phyloP scores from a whole-genome alignment of 2,329 filamentous ascomycete species.

The Dothiorella sarmentorum region DNA sequence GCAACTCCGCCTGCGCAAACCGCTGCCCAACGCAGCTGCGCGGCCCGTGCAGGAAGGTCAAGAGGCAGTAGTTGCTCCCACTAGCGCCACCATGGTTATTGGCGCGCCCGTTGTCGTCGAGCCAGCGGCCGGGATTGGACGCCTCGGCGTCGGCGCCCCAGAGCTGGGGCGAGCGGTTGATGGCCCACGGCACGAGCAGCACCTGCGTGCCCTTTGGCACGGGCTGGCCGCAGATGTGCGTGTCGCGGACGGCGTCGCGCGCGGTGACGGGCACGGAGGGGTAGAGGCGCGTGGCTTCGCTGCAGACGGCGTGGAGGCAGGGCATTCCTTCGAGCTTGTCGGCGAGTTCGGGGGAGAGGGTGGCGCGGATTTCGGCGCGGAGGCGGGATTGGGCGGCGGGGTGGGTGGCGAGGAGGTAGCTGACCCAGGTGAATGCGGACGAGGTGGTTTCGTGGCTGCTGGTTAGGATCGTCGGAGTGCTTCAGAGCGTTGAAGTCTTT shows the following conservation, averaged over 20 bases:
- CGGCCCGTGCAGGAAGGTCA: constrained; percentile 45
- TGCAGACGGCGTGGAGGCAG: constrained; percentile 46
- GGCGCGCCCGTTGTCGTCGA: constrained; percentile 37
- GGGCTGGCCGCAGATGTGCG: constrained; percentile 31
- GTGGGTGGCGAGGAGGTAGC: constrained; percentile 65
- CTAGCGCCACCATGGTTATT: constrained; percentile 36
- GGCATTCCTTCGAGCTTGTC: constrained; percentile 43
- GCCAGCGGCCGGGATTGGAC: constrained; percentile 47
- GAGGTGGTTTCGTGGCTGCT: constrained; percentile 70
- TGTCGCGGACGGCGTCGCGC: constrained; percentile 33
- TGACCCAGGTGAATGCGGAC: constrained; percentile 70
- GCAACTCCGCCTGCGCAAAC: constrained; percentile 38
- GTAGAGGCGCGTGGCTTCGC: constrained; percentile 40
- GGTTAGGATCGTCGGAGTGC: constrained; percentile 38
- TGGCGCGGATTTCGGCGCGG: constrained; percentile 62
- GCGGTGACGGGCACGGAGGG: constrained; percentile 37
- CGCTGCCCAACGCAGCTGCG: constrained; percentile 39
- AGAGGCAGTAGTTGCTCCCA: constrained; percentile 39
- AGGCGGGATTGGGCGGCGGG: constrained; percentile 64
- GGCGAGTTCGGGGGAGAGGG: constrained; percentile 49
- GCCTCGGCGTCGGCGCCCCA: constrained; percentile 43
- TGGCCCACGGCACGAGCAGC: constrained; percentile 41
- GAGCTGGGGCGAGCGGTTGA: constrained; percentile 40
- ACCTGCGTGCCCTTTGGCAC: constrained; percentile 40
- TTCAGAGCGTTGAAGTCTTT: constrained; percentile 42